Conservation (phyloP, 2,329 filamentous ascomycete species). For the Cucurbitaria berberidis region DNA sequence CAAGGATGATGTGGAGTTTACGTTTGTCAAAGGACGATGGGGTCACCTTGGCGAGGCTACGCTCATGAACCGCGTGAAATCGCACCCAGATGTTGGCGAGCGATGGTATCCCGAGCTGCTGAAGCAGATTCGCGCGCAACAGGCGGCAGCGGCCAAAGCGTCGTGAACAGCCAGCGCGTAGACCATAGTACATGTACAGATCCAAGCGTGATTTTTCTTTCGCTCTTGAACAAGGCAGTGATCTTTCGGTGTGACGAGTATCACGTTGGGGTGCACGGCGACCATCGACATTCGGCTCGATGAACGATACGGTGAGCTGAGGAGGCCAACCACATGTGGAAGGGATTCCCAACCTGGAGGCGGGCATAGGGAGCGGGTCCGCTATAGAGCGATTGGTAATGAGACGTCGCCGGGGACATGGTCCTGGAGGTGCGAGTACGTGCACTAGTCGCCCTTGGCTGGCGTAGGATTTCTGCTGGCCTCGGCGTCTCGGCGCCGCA, state of each 20-base stretch:
- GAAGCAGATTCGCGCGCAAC: conserved; percentile 50
- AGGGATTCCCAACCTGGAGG: not conserved
- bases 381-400: not conserved
- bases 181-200: not conserved
- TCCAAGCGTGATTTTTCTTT: not conserved
- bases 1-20: conserved; percentile 80
- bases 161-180: conserved; percentile 1
- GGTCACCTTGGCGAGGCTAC: conserved; percentile 81
- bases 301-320: not conserved
- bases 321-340: not conserved
- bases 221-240: not conserved
- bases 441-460: not conserved
- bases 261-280: not conserved
- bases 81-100: conserved; percentile 85
- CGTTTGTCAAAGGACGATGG: conserved; percentile 72
- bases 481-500: not conserved
- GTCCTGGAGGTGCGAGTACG: not conserved
- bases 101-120: conserved; percentile 64
- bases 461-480: not conserved
- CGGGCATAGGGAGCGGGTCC: not conserved
- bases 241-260: not conserved
- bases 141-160: conserved; percentile 30
- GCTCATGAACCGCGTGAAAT: conserved; percentile 82
- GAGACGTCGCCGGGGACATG: not conserved
- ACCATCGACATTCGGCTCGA: not conserved